These are phyloP conservation scores for Rubia yunnanensis DNA, from an alignment of 257 asterid genomes.

Conservation along the genomic window DNA sequence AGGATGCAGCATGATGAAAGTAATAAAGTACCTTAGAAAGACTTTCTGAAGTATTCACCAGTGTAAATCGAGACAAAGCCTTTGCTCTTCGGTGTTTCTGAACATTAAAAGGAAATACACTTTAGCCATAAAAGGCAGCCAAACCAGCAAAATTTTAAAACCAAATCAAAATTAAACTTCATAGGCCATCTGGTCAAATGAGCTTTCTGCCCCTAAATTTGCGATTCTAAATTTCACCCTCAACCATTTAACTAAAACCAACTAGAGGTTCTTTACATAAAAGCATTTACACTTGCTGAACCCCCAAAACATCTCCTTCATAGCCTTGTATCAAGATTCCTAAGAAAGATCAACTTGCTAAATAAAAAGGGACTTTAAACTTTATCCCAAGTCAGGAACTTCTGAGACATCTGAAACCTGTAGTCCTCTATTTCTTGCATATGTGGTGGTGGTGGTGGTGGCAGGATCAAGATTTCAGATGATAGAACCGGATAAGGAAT, in stretches of 20 bases:
- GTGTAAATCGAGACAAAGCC: constrained; percentile 69
- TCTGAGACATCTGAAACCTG: neutral
- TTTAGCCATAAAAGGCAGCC: neutral
- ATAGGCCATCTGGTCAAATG: neutral
- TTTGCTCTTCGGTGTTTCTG: constrained; percentile 90
- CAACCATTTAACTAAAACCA: neutral
- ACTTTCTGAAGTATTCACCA: constrained; percentile 35
- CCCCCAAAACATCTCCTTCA: neutral
- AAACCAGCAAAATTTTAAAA: neutral
- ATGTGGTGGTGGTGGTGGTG: neutral
- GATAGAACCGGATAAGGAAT: neutral
- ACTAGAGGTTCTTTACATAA: neutral
- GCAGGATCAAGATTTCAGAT: neutral
- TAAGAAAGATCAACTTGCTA: neutral
- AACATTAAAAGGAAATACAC: constrained; percentile 3
- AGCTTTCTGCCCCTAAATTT: neutral
- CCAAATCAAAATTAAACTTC: neutral
- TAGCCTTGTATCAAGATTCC: neutral
- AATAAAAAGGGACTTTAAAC: neutral
- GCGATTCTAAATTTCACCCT: neutral
- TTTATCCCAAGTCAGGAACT: neutral
- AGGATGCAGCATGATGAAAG: neutral
- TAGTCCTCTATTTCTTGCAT: neutral
- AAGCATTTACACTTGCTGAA: neutral
- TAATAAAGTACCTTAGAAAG: constrained; percentile 52